phyloP scores from a whole-genome alignment of 345 rosid genomes.

The Arabidopsis arenosa region DNA sequence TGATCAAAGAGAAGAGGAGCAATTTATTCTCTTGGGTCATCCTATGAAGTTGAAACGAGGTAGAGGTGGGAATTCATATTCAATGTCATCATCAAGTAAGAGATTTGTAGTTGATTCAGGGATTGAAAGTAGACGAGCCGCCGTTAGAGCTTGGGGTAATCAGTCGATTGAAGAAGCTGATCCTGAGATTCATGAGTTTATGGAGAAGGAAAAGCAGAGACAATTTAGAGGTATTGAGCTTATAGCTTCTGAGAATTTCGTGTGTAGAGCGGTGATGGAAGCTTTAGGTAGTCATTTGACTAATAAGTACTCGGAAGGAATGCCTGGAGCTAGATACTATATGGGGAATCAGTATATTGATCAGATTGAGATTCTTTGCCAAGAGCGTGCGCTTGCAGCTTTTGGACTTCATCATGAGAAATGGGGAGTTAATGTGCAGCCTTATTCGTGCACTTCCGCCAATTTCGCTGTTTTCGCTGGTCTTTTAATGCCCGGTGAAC shows the following conservation, averaged over 20 bases:
- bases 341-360: slow-evolving; percentile 78
- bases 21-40: slow-evolving; percentile 73
- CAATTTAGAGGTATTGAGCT: slow-evolving; percentile 71
- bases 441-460: slow-evolving; percentile 81
- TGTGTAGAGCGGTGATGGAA: slow-evolving; percentile 76
- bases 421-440: slow-evolving; percentile 90
- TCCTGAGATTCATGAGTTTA: slow-evolving; percentile 60
- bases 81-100: slow-evolving; percentile 43
- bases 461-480: slow-evolving; percentile 78
- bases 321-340: slow-evolving; percentile 76
- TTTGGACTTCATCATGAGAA: slow-evolving; percentile 59
- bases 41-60: slow-evolving; percentile 59
- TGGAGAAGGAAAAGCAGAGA: slow-evolving; percentile 71
- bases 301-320: slow-evolving; percentile 78
- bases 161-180: slow-evolving; percentile 60
- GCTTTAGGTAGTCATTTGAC: slow-evolving; percentile 81
- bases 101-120: slow-evolving; percentile 41
- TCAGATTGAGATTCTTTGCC: slow-evolving; percentile 71
- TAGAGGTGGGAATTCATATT: slow-evolving; percentile 45
- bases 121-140: slow-evolving; percentile 46
- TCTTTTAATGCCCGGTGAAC: slow-evolving; percentile 65
- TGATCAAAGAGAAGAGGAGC: slow-evolving; percentile 53
- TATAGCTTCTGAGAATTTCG: slow-evolving; percentile 84
- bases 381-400: slow-evolving; percentile 69
- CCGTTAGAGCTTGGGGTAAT: slow-evolving; percentile 59